A percentile compares a stretch with the other conserved stretches of the same genome.
phyloP scores from a whole-genome alignment of 2,329 filamentous ascomycete species.

The Passalora sequoiae region DNA sequence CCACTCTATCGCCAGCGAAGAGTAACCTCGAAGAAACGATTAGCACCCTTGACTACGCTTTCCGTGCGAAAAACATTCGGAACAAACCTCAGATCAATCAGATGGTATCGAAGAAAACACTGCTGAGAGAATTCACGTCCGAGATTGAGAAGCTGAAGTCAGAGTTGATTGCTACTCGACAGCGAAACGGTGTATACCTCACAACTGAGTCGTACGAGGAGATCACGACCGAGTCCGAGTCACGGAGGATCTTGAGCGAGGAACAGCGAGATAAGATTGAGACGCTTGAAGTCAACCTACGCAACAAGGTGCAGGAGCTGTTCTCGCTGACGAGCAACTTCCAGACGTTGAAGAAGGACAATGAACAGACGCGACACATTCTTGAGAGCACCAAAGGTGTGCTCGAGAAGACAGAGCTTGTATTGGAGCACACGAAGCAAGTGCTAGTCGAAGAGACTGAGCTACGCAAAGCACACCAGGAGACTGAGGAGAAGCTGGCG shows the following conservation, averaged over 20 bases:
- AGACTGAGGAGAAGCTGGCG: slow-evolving; percentile 73
- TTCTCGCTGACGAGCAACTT: slow-evolving; percentile 82
- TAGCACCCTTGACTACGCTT: slow-evolving; percentile 95
- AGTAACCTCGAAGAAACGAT: slow-evolving; percentile 97
- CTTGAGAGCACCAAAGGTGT: slow-evolving; percentile 77
- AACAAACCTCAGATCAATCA: slow-evolving; percentile 97
- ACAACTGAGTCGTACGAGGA: slow-evolving; percentile 85
- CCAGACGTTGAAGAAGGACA: slow-evolving; percentile 81
- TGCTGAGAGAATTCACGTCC: slow-evolving; percentile 80
- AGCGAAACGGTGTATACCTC: slow-evolving; percentile 92
- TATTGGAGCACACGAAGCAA: slow-evolving; percentile 70
- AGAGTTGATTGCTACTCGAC: slow-evolving; percentile 85
- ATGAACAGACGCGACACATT: slow-evolving; percentile 66
- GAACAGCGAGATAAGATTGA: slow-evolving; percentile 91
- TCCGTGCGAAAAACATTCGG: slow-evolving; percentile 94
- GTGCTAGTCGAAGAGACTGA: slow-evolving; percentile 73
- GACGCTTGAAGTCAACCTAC: slow-evolving; percentile 81
- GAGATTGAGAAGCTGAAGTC: slow-evolving; percentile 95
- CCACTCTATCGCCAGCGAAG: slow-evolving; percentile 89
- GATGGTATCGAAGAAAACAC: slow-evolving; percentile 83
- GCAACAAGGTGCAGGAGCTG: slow-evolving; percentile 90
- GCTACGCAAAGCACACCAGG: slow-evolving; percentile 75
- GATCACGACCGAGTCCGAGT: slow-evolving; percentile 87
- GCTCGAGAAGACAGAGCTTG: slow-evolving; percentile 80
- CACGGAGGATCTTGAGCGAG: slow-evolving; percentile 80